These are phyloP conservation scores for Suillus clintonianus DNA, from an alignment of 768 basidiomycete species.

Conservation along the genomic window DNA sequence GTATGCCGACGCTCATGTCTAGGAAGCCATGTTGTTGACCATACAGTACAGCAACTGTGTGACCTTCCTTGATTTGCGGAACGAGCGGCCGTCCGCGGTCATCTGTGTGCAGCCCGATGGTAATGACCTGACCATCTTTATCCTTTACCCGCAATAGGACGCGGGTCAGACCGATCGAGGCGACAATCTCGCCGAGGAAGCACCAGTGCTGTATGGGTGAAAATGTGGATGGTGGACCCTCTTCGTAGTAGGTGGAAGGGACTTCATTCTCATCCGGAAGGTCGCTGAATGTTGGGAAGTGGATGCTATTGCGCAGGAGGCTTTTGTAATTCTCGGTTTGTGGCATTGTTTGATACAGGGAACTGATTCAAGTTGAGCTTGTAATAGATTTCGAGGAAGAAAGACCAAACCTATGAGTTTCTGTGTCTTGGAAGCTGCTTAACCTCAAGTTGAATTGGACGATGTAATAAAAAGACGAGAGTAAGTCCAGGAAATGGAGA, in stretches of 20 bases:
- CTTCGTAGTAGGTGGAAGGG: constrained; percentile 4
- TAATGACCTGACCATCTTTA: constrained; percentile 18
- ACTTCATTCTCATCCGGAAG: constrained; percentile 26
- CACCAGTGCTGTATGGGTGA: constrained; percentile 32
- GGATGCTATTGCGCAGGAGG: constrained; percentile 11
- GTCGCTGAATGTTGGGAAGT: constrained; percentile 27
- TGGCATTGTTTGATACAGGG: not conserved
- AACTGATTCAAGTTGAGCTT: not conserved
- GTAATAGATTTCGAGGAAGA: not conserved
- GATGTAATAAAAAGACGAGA: not conserved
- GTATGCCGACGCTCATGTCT: constrained; percentile 4
- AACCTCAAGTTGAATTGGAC: not conserved
- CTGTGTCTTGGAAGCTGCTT: not conserved
- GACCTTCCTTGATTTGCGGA: not conserved
- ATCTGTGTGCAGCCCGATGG: constrained; percentile 26
- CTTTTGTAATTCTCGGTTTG: not conserved
- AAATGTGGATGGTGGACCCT: not conserved
- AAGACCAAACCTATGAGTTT: not conserved
- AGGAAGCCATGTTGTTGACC: constrained; percentile 6
- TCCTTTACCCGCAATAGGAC: constrained; percentile 30
- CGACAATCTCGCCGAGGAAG: constrained; percentile 32
- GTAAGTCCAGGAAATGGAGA: too few relatives aligned
- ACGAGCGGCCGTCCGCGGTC: constrained; percentile 2
- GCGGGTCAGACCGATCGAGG: constrained; percentile 16
- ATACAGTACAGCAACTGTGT: constrained; percentile 12